These are phyloP conservation scores for Aspergillus alliaceus DNA, from an alignment of 2,329 filamentous ascomycete species.

Conservation along the genomic window DNA sequence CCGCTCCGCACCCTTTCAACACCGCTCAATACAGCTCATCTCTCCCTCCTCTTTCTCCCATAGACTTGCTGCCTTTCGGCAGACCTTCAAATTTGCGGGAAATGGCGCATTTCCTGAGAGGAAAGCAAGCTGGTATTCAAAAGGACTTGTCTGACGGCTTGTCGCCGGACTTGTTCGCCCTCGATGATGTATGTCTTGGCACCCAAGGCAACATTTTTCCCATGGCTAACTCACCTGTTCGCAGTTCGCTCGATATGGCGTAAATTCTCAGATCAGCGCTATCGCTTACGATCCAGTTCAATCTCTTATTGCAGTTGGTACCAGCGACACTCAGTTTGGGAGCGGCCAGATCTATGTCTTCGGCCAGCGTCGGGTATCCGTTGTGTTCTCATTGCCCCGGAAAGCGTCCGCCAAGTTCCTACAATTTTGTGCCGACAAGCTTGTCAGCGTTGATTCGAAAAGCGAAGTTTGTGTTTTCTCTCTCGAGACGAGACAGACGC, in stretches of 20 bases:
- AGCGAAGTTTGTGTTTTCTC: constrained; percentile 86
- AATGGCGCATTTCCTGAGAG: constrained; percentile 86
- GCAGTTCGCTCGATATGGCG: constrained; percentile 71
- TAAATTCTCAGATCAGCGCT: constrained; percentile 74
- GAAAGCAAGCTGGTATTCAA: constrained; percentile 90
- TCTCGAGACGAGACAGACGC: constrained; percentile 65
- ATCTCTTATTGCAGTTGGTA: constrained; percentile 88
- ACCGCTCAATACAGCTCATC: constrained; percentile 18
- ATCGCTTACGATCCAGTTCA: constrained; percentile 92
- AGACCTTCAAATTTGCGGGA: constrained; percentile 10
- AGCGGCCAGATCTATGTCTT: constrained; percentile 86
- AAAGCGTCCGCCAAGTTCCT: constrained; percentile 73
- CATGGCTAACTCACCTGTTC: background rate
- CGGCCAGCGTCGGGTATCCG: constrained; percentile 77
- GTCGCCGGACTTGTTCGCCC: constrained; percentile 71
- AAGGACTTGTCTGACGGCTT: constrained; percentile 86
- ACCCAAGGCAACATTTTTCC: constrained; percentile 26
- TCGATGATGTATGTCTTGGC: constrained; percentile 68
- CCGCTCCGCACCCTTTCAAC: constrained; percentile 14
- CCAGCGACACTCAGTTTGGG: constrained; percentile 81
- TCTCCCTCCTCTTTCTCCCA: constrained; percentile 13
- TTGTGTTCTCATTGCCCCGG: constrained; percentile 68
- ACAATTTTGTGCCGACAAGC: constrained; percentile 82
- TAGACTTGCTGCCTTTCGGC: constrained; percentile 7
- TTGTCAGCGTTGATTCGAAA: constrained; percentile 80